These are phyloP conservation scores for Macrotyloma uniflorum DNA, from an alignment of 306 rosid species.

Conservation along the genomic window DNA sequence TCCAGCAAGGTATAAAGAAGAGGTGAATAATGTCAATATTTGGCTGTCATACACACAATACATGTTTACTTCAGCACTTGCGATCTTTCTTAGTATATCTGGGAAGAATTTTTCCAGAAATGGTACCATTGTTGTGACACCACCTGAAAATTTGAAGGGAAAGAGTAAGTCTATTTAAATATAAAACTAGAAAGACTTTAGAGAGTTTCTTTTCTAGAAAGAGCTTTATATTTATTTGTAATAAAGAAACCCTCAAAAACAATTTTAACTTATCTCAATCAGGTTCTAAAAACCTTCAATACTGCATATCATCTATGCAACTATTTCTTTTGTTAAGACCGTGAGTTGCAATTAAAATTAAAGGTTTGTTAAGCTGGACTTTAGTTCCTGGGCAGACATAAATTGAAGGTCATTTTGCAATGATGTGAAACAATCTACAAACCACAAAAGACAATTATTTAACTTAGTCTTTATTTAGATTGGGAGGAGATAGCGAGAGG, in stretches of 20 bases:
- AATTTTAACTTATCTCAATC: too few relatives aligned
- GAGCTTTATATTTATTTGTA: too few relatives aligned
- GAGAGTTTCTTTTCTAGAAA: too few relatives aligned
- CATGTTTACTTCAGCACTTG: constrained; percentile 43
- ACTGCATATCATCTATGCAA: neutral
- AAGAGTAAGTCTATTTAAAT: too few relatives aligned
- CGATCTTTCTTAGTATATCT: constrained; percentile 47
- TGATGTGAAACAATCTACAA: too few relatives aligned
- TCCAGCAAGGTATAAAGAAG: constrained; percentile 74
- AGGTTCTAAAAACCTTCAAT: neutral
- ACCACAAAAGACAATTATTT: neutral
- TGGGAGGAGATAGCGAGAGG: too few relatives aligned
- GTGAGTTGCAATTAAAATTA: too few relatives aligned
- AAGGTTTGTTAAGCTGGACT: neutral
- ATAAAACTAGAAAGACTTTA: too few relatives aligned
- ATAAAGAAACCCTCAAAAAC: too few relatives aligned
- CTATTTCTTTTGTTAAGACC: neutral
- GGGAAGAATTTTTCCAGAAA: constrained; percentile 72
- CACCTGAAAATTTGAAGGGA: constrained; percentile 45
- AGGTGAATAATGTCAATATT: constrained; percentile 67
- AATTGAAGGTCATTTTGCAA: too few relatives aligned
- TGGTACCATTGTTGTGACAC: constrained; percentile 71
- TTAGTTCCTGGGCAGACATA: too few relatives aligned
- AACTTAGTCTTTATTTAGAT: too few relatives aligned
- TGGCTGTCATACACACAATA: constrained; percentile 73